These are phyloP conservation scores for Sistotremastrum niveocremeum DNA, from an alignment of 768 basidiomycete species.

Conservation along the genomic window DNA sequence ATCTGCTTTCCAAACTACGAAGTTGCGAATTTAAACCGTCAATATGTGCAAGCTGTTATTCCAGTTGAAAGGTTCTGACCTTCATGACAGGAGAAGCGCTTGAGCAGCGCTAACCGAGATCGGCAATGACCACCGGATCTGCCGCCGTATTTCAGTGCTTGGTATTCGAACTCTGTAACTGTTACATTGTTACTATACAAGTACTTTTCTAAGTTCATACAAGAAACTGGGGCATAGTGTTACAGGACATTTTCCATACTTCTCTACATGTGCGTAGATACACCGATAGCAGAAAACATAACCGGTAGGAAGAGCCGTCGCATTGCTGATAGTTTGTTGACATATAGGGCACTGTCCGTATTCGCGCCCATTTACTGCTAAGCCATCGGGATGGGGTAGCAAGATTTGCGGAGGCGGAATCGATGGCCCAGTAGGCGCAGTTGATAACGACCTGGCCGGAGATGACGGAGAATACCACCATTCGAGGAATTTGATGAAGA, in stretches of 20 bases:
- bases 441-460: constrained; percentile 60
- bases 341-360: constrained; percentile 88
- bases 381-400: constrained; percentile 58
- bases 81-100: constrained; percentile 3
- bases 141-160: background rate
- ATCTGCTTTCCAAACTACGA: constrained; percentile 94
- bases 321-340: constrained; percentile 57
- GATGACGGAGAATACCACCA: constrained; percentile 99
- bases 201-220: constrained; percentile 80
- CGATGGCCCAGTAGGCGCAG: constrained; percentile 46
- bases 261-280: constrained; percentile 71
- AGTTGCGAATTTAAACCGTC: background rate
- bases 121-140: background rate
- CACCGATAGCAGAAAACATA: constrained; percentile 95
- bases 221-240: constrained; percentile 62
- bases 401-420: constrained; percentile 70
- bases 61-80: background rate
- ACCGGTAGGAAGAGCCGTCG: constrained; percentile 81
- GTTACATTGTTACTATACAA: constrained; percentile 32
- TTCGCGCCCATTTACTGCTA: constrained; percentile 42
- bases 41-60: background rate
- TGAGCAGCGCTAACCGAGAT: no score
- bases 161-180: no score
- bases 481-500: constrained; percentile 92
- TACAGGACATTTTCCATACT: constrained; percentile 71